Evolutionary conservation across 257 asterid species (phyloP).

Genomic region (Thymus mandschuricus): DNA sequence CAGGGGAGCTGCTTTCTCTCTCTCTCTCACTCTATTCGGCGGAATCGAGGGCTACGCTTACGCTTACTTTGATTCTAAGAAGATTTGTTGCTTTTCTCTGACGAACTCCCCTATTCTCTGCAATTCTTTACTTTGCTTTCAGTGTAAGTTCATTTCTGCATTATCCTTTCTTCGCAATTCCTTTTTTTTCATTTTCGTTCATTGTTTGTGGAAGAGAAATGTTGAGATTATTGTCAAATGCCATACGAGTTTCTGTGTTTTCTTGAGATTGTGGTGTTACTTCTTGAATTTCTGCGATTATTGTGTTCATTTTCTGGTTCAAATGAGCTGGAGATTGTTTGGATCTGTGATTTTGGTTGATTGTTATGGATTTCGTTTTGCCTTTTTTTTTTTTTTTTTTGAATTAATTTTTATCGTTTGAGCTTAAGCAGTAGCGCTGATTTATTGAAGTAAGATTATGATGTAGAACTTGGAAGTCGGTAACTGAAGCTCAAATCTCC

Average conservation of each 20-base stretch:
- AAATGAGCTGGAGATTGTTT: slow-evolving; percentile 27
- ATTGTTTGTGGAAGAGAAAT: not conserved
- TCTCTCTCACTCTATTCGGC: slow-evolving; percentile 41
- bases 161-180: slow-evolving; percentile 13
- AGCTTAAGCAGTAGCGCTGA: slow-evolving; percentile 4
- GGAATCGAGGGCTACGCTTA: slow-evolving; percentile 45
- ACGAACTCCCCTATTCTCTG: slow-evolving; percentile 33
- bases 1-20: slow-evolving; percentile 10
- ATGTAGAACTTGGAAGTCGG: slow-evolving; percentile 1
- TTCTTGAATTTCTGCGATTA: slow-evolving; percentile 19
- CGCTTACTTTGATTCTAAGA: slow-evolving; percentile 46
- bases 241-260: slow-evolving; percentile 16
- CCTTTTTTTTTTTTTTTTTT: not conserved
- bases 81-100: slow-evolving; percentile 52
- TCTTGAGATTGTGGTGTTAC: slow-evolving; percentile 2
- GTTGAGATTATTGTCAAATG: slow-evolving; percentile 7
- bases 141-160: slow-evolving; percentile 53
- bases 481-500: slow-evolving; percentile 16
- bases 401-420: not conserved
- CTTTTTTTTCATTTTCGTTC: not conserved
- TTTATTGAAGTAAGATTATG: slow-evolving; percentile 4
- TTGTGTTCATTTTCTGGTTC: not conserved
- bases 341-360: slow-evolving; percentile 42
- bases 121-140: slow-evolving; percentile 66
- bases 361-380: slow-evolving; percentile 4